Base-by-base conservation (phyloP, 345 rosid genomes). In the Cardiospermum halicacabum region DNA sequence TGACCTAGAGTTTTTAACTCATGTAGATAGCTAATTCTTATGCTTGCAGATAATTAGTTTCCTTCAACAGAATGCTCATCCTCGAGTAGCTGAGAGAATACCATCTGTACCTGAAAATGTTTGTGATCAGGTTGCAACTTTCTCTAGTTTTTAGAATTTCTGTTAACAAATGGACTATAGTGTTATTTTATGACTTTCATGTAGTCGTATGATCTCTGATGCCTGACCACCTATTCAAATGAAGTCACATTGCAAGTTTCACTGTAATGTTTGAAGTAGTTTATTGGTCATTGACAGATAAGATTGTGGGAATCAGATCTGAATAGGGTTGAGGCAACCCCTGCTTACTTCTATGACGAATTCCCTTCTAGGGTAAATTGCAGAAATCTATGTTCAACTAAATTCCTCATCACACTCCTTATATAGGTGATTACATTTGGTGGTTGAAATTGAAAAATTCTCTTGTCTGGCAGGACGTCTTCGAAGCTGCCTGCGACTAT, bases 231-330 rank as follows among this genome's bases (percentile, higher is more conserved):
- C 63, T 22, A 16, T 56, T 2, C 30, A 26, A 43, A 60, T 39
- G 53, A 62, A 50, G 18, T 37, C 15, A 13, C 43, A 8, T n/a
- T 18, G 15, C 50, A n/a, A 53, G 27, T 50, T 22, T 53, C 47
- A 58, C 16, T 36, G 16, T 55, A 9, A 39, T 53, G 6, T 54
- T 64, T 59, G 11, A 16, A 65, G n/a, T 8, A 58, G 26, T 22
- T 47, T 47, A 1, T 21, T 21, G 34, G 47, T 67, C 65, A 49
- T 4, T 70, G 69, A 40, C 81, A 94, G 97, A 91, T 94, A 75
- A 83, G 97, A 79, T 79, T 91, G 62, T 94, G 99, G 99, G 99
- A 94, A 78, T 24, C 89, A 6, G 99, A 94, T 80, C 68, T 94
- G 68, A 88, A 94, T 70, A 84, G 99, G 76, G 91, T 88, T 37